These are phyloP conservation scores for Escallonia rubra DNA, from an alignment of 129 eudicot genomes.

Conservation along the genomic window DNA sequence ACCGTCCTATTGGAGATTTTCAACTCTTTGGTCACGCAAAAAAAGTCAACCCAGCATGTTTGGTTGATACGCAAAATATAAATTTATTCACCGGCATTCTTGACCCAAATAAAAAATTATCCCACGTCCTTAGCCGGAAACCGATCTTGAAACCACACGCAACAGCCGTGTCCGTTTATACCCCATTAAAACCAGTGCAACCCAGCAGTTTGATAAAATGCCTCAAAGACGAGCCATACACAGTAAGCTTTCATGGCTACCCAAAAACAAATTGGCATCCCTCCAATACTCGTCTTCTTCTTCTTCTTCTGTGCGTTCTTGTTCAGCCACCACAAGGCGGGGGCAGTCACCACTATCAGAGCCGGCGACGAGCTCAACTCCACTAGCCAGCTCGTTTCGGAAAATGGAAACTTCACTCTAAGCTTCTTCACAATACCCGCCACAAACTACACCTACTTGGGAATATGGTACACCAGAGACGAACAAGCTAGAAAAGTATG, in stretches of 20 bases:
- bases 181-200: too few relatives aligned
- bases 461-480: constrained; percentile 23
- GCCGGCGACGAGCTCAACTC: constrained; percentile 8
- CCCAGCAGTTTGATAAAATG: too few relatives aligned
- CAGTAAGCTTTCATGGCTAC: neutral
- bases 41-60: too few relatives aligned
- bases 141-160: too few relatives aligned
- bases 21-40: too few relatives aligned
- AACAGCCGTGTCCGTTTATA: too few relatives aligned
- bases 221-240: too few relatives aligned
- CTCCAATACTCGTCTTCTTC: neutral
- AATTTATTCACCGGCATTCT: too few relatives aligned
- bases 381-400: constrained; percentile 10
- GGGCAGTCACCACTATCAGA: constrained; percentile 3
- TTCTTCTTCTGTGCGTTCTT: neutral
- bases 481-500: neutral
- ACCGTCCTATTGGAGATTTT: too few relatives aligned
- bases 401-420: constrained; percentile 11
- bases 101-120: too few relatives aligned
- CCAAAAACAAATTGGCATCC: neutral
- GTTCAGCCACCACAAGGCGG: neutral
- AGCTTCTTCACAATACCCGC: constrained; percentile 3
- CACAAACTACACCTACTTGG: constrained; percentile 6
- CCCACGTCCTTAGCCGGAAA: too few relatives aligned
- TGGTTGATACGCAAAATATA: too few relatives aligned